These are phyloP conservation scores for Trichaptum fuscoviolaceum DNA, from an alignment of 768 basidiomycete genomes.

Conservation along the genomic window DNA sequence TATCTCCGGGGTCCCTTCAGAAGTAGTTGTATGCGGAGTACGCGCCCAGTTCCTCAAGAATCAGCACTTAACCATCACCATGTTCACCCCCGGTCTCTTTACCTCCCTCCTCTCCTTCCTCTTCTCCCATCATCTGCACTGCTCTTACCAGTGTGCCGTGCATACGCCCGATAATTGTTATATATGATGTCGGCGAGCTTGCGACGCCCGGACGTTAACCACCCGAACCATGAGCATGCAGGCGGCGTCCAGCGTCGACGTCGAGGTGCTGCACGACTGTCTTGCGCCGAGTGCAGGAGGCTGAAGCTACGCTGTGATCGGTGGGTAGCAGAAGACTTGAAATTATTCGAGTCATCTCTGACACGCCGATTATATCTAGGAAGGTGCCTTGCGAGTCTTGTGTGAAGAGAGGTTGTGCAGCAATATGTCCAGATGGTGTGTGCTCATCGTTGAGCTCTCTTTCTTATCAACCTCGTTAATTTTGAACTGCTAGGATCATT, in stretches of 20 bases:
- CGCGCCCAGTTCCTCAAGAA: neutral
- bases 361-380: neutral
- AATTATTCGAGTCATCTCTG: neutral
- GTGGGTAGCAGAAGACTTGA: slow-evolving; percentile 28
- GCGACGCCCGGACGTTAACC: neutral
- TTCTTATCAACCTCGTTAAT: slow-evolving; percentile 14
- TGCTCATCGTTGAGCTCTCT: slow-evolving; percentile 16
- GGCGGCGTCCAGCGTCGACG: slow-evolving; percentile 28
- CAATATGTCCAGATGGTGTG: slow-evolving; percentile 77
- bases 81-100: neutral
- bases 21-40: neutral
- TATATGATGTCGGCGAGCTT: slow-evolving; percentile 15
- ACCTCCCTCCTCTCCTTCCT: slow-evolving; percentile 3
- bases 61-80: neutral
- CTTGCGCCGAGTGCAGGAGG: slow-evolving; percentile 77
- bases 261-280: slow-evolving; percentile 71
- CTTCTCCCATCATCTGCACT: slow-evolving; percentile 16
- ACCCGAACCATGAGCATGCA: neutral
- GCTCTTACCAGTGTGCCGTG: slow-evolving; percentile 21
- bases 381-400: slow-evolving; percentile 65
- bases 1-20: neutral
- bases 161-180: neutral
- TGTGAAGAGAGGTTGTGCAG: slow-evolving; percentile 73
- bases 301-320: slow-evolving; percentile 74
- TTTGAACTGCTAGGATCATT: slow-evolving; percentile 49